phyloP scores from a whole-genome alignment of 148 eudicot species.

The Talinum fruticosum region DNA sequence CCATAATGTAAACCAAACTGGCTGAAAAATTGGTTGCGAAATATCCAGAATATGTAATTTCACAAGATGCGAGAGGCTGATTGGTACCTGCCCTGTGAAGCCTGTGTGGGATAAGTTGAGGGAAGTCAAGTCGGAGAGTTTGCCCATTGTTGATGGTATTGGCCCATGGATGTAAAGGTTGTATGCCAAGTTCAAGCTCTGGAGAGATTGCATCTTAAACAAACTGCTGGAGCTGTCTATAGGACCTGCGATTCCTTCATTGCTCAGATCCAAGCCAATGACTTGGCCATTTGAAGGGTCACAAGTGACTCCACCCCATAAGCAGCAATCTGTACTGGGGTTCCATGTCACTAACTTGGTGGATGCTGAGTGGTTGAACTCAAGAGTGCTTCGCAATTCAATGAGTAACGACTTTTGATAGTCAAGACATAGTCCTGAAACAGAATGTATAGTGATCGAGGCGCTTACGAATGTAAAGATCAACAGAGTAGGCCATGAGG shows the following conservation, averaged over 20 bases:
- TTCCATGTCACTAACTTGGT: conserved; percentile 4
- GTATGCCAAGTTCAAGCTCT: conserved; percentile 27
- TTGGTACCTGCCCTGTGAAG: conserved; percentile 29
- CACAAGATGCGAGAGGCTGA: background rate
- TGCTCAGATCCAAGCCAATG: conserved; percentile 7
- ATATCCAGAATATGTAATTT: conserved; percentile 32
- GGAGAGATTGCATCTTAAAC: conserved; percentile 15
- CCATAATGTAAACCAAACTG: background rate
- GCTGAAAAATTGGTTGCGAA: background rate
- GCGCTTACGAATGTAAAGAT: too few relatives aligned
- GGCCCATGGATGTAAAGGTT: background rate
- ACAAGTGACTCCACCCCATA: background rate
- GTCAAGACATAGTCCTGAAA: background rate
- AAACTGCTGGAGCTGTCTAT: background rate
- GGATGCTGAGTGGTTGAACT: background rate
- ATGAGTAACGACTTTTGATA: too few relatives aligned
- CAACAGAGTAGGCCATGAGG: too few relatives aligned
- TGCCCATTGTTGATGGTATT: conserved; percentile 23
- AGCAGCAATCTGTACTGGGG: background rate
- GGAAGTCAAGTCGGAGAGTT: conserved; percentile 24
- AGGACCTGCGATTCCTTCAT: background rate
- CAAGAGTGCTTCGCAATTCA: too few relatives aligned
- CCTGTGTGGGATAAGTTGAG: conserved; percentile 34
- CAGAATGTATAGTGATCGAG: background rate
- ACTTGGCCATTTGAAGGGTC: background rate